Percentiles rank a stretch among this genome's conserved stretches.
These are phyloP conservation scores for Colletotrichum tanaceti DNA, from an alignment of 2,329 filamentous ascomycete genomes.

Conservation along the genomic window DNA sequence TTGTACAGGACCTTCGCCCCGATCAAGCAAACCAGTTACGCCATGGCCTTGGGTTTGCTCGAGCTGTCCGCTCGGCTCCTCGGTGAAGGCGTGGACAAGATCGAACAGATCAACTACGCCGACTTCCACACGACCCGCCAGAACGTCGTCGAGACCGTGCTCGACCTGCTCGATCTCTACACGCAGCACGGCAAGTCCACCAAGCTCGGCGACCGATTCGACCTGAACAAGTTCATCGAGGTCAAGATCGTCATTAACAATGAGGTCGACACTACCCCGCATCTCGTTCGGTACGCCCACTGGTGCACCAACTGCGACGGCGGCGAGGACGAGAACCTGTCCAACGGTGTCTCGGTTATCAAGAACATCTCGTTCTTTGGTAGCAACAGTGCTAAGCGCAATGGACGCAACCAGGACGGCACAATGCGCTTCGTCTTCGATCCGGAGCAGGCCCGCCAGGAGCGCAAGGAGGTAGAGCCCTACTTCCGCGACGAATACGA, in stretches of 20 bases:
- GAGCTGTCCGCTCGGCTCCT: constrained; percentile 82
- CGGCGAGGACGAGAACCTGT: constrained; percentile 51
- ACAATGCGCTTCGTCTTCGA: constrained; percentile 93
- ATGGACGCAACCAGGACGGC: constrained; percentile 68
- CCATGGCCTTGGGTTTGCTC: constrained; percentile 83
- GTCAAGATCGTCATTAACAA: constrained; percentile 89
- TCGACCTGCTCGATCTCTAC: constrained; percentile 93
- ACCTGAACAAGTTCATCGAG: constrained; percentile 82
- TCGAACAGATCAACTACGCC: constrained; percentile 62
- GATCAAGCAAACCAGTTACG: constrained; percentile 88
- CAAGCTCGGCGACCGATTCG: constrained; percentile 77
- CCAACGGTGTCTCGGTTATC: constrained; percentile 53
- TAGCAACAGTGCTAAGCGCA: constrained; percentile 53
- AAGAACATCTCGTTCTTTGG: constrained; percentile 54
- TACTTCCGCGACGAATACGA: constrained; percentile 82
- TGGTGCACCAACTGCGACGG: constrained; percentile 66
- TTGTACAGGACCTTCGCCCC: constrained; percentile 94
- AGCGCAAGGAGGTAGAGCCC: constrained; percentile 73
- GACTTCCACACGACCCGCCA: constrained; percentile 60
- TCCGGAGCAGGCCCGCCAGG: constrained; percentile 76
- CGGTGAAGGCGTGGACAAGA: constrained; percentile 63
- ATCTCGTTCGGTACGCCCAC: constrained; percentile 72
- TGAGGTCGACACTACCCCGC: constrained; percentile 73
- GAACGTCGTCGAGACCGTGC: constrained; percentile 78
- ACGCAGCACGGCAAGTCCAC: constrained; percentile 83